These are phyloP conservation scores for Astrothelium subdiscretum DNA, from an alignment of 495 filamentous ascomycete species.

Conservation along the genomic window DNA sequence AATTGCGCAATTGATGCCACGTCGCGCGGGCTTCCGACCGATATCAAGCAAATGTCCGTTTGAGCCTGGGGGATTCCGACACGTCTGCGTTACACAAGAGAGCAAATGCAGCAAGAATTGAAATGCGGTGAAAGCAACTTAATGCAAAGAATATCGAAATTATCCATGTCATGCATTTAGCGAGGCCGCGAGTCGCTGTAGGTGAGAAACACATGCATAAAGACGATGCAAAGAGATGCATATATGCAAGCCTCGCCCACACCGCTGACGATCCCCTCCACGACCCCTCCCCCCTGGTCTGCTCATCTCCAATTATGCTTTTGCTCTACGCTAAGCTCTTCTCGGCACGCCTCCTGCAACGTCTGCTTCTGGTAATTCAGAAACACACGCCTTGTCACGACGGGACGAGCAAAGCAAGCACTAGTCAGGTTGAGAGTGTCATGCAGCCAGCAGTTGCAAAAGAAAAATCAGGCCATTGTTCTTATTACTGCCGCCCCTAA, in stretches of 20 bases:
- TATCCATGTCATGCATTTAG: not conserved
- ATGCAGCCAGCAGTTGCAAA: not conserved
- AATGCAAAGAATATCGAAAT: constrained; percentile 2
- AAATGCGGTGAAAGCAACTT: not conserved
- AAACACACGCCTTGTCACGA: not conserved
- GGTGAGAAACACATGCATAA: constrained; percentile 1
- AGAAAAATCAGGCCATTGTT: not conserved
- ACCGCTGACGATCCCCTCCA: not conserved
- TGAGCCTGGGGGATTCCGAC: no score
- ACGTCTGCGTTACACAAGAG: no score
- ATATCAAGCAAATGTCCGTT: no score
- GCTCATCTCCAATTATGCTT: no score
- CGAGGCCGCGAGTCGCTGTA: not conserved
- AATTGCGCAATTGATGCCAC: not conserved
- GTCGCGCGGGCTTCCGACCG: no score
- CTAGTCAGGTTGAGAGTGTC: not conserved
- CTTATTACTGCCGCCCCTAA: not conserved
- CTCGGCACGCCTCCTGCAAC: not conserved
- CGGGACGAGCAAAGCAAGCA: not conserved
- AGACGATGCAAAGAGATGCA: not conserved
- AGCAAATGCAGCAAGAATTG: not conserved
- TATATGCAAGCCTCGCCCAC: not conserved
- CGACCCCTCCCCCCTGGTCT: not conserved
- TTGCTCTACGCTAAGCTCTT: no score
- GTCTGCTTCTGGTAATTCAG: not conserved